Evolutionary conservation across 2,329 filamentous ascomycete species (phyloP).

Genomic region (Xylariaceae sp.): DNA sequence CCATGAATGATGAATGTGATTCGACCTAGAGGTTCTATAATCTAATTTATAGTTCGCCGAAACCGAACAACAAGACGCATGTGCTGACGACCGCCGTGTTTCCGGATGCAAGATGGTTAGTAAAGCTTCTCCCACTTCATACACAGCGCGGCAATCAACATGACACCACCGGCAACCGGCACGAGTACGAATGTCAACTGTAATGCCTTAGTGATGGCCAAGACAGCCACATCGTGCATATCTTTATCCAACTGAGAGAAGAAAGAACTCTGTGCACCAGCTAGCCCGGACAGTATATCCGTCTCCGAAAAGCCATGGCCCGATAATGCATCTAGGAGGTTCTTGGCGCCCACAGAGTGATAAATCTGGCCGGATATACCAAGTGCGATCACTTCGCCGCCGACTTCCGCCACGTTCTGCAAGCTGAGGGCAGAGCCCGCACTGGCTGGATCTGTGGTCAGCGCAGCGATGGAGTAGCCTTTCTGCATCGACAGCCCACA

Average conservation of each 20-base stretch:
- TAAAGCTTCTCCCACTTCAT: slow-evolving; percentile 41
- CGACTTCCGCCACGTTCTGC: slow-evolving; percentile 27
- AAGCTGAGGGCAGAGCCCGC: slow-evolving; percentile 13
- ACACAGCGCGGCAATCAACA: slow-evolving; percentile 28
- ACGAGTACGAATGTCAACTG: slow-evolving; percentile 19
- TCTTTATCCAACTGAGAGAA: slow-evolving; percentile 37
- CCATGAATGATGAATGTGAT: too few relatives aligned
- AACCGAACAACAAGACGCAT: too few relatives aligned
- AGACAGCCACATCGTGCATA: slow-evolving; percentile 36
- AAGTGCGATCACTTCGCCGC: slow-evolving; percentile 21
- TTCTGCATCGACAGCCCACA: slow-evolving; percentile 41
- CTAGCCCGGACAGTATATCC: slow-evolving; percentile 42
- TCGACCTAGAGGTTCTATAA: too few relatives aligned
- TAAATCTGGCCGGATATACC: slow-evolving; percentile 27
- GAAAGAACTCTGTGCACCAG: slow-evolving; percentile 42
- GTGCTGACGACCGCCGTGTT: too few relatives aligned
- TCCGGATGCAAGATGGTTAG: neutral
- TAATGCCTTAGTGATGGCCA: slow-evolving; percentile 39
- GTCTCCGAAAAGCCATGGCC: slow-evolving; percentile 34
- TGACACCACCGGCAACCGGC: slow-evolving; percentile 26
- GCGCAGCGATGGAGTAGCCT: slow-evolving; percentile 41
- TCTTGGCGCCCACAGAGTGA: slow-evolving; percentile 28
- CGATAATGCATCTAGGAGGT: slow-evolving; percentile 34
- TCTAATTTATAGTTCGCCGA: too few relatives aligned
- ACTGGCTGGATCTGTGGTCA: slow-evolving; percentile 33